These are phyloP conservation scores for Sarcodon sp. DNA, from an alignment of 768 basidiomycete genomes.

Conservation along the genomic window DNA sequence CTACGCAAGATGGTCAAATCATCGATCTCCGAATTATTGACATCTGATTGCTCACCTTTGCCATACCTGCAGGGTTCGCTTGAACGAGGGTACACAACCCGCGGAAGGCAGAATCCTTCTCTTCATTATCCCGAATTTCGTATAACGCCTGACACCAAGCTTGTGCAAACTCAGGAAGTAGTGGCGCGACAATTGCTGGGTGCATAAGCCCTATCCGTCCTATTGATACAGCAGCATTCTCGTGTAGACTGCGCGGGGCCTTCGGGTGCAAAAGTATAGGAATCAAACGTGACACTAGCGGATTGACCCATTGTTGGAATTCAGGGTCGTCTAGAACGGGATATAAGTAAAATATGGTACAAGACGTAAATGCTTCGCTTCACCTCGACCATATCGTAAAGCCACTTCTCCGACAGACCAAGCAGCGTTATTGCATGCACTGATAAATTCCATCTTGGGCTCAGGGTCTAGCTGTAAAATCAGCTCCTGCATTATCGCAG, in stretches of 20 bases:
- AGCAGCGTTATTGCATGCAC: conserved; percentile 97
- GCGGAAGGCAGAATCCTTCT: conserved; percentile 98
- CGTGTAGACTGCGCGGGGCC: conserved; percentile 86
- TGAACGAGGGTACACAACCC: conserved; percentile 95
- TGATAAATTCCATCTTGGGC: conserved; percentile 88
- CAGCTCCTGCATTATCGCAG: conserved; percentile 83
- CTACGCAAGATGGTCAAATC: conserved; percentile 27
- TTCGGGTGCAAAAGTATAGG: conserved; percentile 89
- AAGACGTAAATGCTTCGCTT: conserved; percentile 9
- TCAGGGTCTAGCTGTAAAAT: conserved; percentile 85
- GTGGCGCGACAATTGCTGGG: conserved; percentile 77
- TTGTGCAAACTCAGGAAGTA: conserved; percentile 82
- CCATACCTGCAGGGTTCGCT: conserved; percentile 86
- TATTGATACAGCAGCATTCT: conserved; percentile 98
- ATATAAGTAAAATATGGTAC: conserved; percentile 2
- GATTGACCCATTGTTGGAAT: conserved; percentile 86
- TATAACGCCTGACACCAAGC: conserved; percentile 96
- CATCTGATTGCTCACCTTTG: conserved; percentile 48
- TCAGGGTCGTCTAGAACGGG: conserved; percentile 53
- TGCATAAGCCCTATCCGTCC: conserved; percentile 93
- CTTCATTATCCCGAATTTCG: conserved; percentile 98
- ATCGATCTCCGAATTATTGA: not conserved
- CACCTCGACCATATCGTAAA: conserved; percentile 77
- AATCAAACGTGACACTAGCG: conserved; percentile 77
- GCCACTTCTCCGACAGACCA: conserved; percentile 99